Evolutionary conservation across 495 filamentous ascomycete genomes (phyloP).

Genomic region (Penicillium chermesinum): DNA sequence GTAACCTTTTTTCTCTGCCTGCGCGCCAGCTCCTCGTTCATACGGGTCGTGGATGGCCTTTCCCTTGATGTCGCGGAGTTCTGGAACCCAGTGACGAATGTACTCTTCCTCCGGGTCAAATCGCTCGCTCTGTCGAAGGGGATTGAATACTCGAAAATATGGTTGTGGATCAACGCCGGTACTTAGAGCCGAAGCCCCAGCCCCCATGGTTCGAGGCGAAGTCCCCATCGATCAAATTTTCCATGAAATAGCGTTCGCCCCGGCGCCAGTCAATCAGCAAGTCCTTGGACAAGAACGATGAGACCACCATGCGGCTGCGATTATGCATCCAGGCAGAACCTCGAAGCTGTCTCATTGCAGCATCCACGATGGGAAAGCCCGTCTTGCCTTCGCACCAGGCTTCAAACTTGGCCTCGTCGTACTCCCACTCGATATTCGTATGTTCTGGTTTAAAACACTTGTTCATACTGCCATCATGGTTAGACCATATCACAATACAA

Average conservation of each 20-base stretch:
- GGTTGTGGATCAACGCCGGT: conserved; percentile 90
- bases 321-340: conserved; percentile 83
- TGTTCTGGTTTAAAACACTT: conserved; percentile 90
- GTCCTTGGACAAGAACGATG: conserved; percentile 84
- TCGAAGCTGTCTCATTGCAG: conserved; percentile 80
- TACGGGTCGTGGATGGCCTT: conserved; percentile 77
- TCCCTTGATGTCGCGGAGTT: conserved; percentile 54
- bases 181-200: conserved; percentile 77
- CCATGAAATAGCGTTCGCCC: conserved; percentile 87
- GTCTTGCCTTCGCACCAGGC: conserved; percentile 76
- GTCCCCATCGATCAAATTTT: conserved; percentile 82
- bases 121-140: conserved; percentile 77
- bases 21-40: conserved; percentile 52
- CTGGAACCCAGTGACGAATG: conserved; percentile 56
- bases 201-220: conserved; percentile 91
- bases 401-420: conserved; percentile 58
- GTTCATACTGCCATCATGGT: conserved; percentile 62
- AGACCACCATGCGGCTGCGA: conserved; percentile 81
- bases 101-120: conserved; percentile 57
- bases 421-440: conserved; percentile 78
- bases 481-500: conserved; percentile 1
- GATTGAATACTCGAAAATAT: conserved; percentile 91
- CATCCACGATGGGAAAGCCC: conserved; percentile 84
- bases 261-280: conserved; percentile 86
- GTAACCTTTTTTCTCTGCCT: conserved; percentile 64